Evolutionary conservation across 1,139 yeast species (phyloP).

Genomic region (Debaryomyces udenii): DNA sequence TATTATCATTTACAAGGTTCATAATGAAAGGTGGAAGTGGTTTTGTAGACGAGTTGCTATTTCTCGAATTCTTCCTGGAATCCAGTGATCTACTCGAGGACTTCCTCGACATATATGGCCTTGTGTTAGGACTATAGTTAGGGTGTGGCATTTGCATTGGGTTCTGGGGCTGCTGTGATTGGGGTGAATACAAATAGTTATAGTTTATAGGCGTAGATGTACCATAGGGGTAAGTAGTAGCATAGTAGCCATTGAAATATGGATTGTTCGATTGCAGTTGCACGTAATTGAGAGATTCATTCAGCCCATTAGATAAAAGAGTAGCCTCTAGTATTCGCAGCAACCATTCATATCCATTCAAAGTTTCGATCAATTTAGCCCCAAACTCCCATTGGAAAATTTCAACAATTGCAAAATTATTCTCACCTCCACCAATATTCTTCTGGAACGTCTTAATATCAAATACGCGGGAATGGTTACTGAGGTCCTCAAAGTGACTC

Average conservation of each 20-base stretch:
- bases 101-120: constrained; percentile 13
- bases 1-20: constrained; percentile 26
- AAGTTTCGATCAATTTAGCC: constrained; percentile 19
- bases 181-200: constrained; percentile 10
- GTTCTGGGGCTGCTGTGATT: constrained; percentile 3
- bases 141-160: neutral
- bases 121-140: constrained; percentile 7
- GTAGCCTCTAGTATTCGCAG: constrained; percentile 24
- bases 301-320: constrained; percentile 8
- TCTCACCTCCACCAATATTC: neutral
- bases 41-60: constrained; percentile 12
- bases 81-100: constrained; percentile 14
- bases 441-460: constrained; percentile 8
- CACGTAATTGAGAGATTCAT: neutral
- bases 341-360: constrained; percentile 33
- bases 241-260: constrained; percentile 10
- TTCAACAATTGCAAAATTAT: constrained; percentile 17
- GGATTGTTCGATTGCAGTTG: neutral
- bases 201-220: constrained; percentile 6
- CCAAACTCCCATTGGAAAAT: constrained; percentile 20
- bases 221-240: constrained; percentile 7
- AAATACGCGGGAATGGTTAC: neutral
- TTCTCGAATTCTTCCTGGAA: constrained; percentile 17
- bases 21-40: constrained; percentile 36
- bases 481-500: constrained; percentile 14